Evolutionary conservation across 352 stramenopile species (phyloP).

Genomic region (Globisporangium heterothallicum): DNA sequence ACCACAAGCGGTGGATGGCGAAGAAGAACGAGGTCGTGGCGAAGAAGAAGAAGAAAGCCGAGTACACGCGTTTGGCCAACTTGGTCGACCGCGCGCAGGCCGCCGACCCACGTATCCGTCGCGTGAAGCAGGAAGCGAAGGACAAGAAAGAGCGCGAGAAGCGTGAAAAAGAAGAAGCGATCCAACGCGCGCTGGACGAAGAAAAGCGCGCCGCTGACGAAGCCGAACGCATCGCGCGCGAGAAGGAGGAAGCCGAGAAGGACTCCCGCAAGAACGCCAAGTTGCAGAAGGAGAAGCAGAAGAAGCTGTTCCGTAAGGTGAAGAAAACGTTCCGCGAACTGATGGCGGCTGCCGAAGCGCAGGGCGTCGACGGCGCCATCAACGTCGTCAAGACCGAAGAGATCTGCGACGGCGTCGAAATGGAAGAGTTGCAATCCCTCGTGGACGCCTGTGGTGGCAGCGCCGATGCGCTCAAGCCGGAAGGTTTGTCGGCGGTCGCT

Average conservation of each 20-base stretch:
- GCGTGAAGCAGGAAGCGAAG: slow-evolving; percentile 81
- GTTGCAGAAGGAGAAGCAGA: slow-evolving; percentile 78
- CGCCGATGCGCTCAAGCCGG: slow-evolving; percentile 46
- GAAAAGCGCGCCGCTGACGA: slow-evolving; percentile 62
- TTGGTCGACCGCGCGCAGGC: slow-evolving; percentile 76
- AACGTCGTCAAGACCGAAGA: slow-evolving; percentile 73
- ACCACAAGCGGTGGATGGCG: slow-evolving; percentile 86
- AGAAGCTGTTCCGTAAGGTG: slow-evolving; percentile 78
- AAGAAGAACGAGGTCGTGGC: slow-evolving; percentile 83
- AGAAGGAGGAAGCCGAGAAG: slow-evolving; percentile 72
- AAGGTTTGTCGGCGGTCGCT: slow-evolving; percentile 46
- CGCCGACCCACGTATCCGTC: slow-evolving; percentile 68
- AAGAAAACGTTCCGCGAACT: slow-evolving; percentile 84
- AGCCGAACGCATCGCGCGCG: slow-evolving; percentile 32
- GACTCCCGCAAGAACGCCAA: slow-evolving; percentile 63
- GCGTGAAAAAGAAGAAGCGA: slow-evolving; percentile 68
- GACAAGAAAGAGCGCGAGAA: slow-evolving; percentile 75
- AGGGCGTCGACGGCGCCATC: slow-evolving; percentile 50
- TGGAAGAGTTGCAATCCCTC: slow-evolving; percentile 64
- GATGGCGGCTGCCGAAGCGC: slow-evolving; percentile 55
- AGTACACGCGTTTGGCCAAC: slow-evolving; percentile 76
- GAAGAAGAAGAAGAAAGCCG: slow-evolving; percentile 89
- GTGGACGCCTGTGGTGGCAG: slow-evolving; percentile 52
- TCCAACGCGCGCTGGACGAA: slow-evolving; percentile 61
- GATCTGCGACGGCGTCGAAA: slow-evolving; percentile 64